Base-by-base conservation (phyloP, 2,329 filamentous ascomycete genomes). In the Paraphoma chrysanthemicola region DNA sequence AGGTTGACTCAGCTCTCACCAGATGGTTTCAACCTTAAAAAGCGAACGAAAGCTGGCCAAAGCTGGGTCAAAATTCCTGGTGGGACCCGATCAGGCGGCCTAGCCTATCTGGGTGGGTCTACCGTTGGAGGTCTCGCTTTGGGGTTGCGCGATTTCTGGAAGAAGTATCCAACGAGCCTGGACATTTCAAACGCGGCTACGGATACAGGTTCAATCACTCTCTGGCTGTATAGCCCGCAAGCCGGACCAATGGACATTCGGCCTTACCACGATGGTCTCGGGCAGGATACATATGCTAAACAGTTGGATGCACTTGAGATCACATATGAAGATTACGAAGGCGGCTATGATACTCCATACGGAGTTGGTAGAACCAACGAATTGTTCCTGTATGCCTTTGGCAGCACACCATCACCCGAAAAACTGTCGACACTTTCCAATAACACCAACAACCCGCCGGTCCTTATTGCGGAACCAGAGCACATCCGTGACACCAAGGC, bases 291-390 rank as follows among this genome's bases (percentile, higher is more conserved):
- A 0, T 88, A 87, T 55, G 78, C 75, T 0, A 79, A 88, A 16
- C 82, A 89, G 67, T 73, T 87, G 0, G 85, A 87, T 55, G 86
- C 85, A 1, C 78, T 88, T 0, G 80, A 86, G 28, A 84, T 88
- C 18, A 89, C 86, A 0, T 89, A 89, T 55, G 86, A 89, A 56
- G 86, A 88, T 57, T 88, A 80, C 57, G 85, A 88, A 56, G 72
- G 70, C 0, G 82, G 80, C 0, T 86, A 85, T 42, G 78, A 83
- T 53, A 86, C 83, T 0, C 83, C 86, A 0, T 83, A 84, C 47
- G 86, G 86, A 0, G 82, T 88, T 33, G 84, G 80, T 0, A 75
- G 84, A 39, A 88, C 85, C 0, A 88, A 82, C 56, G 85, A 88
- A 63, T 53, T 88, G 6, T 84, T 79, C 51, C 62, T 88, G 12